Evolutionary conservation across 495 filamentous ascomycete species (phyloP).

Genomic region (Xylaria curta): DNA sequence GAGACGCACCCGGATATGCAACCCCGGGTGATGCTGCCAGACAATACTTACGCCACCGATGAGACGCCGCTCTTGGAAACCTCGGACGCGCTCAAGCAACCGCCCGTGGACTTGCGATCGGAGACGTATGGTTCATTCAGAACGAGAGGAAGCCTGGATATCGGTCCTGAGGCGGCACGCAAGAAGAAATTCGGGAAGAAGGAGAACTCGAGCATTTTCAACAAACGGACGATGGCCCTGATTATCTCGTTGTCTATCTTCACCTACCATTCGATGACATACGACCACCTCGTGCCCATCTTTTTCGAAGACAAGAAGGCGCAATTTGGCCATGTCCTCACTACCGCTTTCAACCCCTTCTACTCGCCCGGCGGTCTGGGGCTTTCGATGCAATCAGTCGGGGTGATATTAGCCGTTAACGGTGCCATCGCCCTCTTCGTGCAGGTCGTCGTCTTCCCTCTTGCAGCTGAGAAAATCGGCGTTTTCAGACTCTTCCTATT

Average conservation of each 20-base stretch:
- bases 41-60: constrained; percentile 61
- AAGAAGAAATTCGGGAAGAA: constrained; percentile 41
- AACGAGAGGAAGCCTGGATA: constrained; percentile 53
- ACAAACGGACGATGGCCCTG: constrained; percentile 69
- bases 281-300: constrained; percentile 82
- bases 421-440: constrained; percentile 80
- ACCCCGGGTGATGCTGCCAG: constrained; percentile 59
- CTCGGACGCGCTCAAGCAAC: constrained; percentile 70
- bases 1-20: constrained; percentile 86
- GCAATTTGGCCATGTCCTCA: constrained; percentile 28
- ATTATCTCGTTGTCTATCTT: constrained; percentile 78
- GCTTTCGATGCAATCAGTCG: constrained; percentile 73
- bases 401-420: constrained; percentile 80
- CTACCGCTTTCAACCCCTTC: constrained; percentile 46
- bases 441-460: constrained; percentile 77
- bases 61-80: constrained; percentile 76
- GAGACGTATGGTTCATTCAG: constrained; percentile 85
- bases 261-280: constrained; percentile 88
- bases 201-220: constrained; percentile 61
- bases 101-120: constrained; percentile 70
- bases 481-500: constrained; percentile 75
- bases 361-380: constrained; percentile 77
- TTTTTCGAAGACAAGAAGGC: constrained; percentile 75
- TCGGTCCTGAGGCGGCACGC: constrained; percentile 46
- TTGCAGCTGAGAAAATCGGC: constrained; percentile 72